Conservation (phyloP, 768 basidiomycete species). For the Suillus weaverae region DNA sequence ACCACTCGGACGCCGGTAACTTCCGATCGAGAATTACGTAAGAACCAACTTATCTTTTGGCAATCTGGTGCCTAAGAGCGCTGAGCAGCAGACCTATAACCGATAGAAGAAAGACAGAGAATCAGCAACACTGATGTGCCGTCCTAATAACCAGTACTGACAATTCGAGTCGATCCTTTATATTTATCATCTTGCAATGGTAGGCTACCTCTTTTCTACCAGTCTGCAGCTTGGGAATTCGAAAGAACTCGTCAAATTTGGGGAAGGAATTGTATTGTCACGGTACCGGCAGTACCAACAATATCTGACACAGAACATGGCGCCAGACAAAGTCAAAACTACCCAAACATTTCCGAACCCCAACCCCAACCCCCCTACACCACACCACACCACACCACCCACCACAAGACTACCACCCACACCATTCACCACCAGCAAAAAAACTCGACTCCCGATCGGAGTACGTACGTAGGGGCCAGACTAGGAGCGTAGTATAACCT, state of each 20-base stretch:
- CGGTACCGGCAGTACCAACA: background rate
- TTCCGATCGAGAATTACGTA: background rate
- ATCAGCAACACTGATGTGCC: background rate
- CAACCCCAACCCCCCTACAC: too few species aligned
- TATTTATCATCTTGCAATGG: background rate
- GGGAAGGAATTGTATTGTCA: slow-evolving; percentile 1
- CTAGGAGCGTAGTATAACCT: slow-evolving; percentile 24
- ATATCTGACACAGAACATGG: background rate
- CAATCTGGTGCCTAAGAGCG: background rate
- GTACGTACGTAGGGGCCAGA: slow-evolving; percentile 20
- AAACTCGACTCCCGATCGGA: slow-evolving; percentile 9
- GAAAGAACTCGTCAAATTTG: background rate
- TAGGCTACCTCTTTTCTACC: background rate
- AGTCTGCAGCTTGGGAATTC: too few species aligned
- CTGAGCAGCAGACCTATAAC: background rate
- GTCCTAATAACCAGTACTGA: background rate
- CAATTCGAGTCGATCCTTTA: background rate
- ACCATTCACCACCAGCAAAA: slow-evolving; percentile 21
- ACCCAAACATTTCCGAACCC: slow-evolving; percentile 11
- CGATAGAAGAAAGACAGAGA: background rate
- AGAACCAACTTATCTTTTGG: background rate
- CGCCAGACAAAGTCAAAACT: background rate
- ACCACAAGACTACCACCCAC: slow-evolving; percentile 12
- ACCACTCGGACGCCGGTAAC: background rate
- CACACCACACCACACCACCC: slow-evolving; percentile 17